Conservation (phyloP, 331 rosid species). For the Spiraea crenata region DNA sequence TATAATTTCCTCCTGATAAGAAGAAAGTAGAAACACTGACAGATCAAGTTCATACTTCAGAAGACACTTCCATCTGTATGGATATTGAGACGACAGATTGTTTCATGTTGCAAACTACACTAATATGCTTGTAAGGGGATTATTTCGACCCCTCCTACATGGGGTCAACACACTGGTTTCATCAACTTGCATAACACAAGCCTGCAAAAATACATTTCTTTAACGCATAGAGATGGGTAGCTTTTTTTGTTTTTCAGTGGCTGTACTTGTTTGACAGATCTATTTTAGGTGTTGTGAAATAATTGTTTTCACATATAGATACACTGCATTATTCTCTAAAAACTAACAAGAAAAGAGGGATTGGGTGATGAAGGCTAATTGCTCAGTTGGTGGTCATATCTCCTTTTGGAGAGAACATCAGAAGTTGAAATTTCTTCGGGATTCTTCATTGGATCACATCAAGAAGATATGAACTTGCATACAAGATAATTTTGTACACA, state of each 20-base stretch:
- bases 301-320: neutral
- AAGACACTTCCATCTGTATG: neutral
- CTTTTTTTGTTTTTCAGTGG: neutral
- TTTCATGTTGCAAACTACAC: neutral
- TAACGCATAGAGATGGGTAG: neutral
- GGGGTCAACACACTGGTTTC: too few species aligned
- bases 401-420: neutral
- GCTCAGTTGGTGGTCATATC: neutral
- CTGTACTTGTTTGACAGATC: neutral
- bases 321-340: too few species aligned
- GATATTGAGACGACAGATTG: neutral
- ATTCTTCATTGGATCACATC: neutral
- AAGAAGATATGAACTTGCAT: neutral
- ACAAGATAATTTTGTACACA: neutral
- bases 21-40: neutral
- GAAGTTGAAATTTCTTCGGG: neutral
- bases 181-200: too few species aligned
- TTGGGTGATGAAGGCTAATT: neutral
- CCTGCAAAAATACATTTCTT: too few species aligned
- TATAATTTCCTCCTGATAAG: neutral
- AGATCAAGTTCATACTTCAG: slow-evolving; percentile 6
- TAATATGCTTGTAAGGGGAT: too few species aligned
- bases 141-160: too few species aligned
- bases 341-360: too few species aligned
- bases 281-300: neutral